phyloP scores from a whole-genome alignment of 164 flowering plant genomes.

The grape (Vitis vinifera) region DNA sequence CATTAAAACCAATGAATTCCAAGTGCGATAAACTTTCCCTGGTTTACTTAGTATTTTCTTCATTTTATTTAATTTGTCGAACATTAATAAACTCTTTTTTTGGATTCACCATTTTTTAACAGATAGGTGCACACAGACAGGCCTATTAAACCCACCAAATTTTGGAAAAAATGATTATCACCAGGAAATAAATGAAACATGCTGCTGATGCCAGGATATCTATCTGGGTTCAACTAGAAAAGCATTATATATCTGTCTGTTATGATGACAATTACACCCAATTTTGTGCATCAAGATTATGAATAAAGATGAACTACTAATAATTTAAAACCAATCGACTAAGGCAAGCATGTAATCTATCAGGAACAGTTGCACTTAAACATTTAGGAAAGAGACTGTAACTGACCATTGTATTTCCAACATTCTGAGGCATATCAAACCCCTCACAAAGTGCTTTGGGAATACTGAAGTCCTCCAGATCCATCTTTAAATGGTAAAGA shows the following conservation, averaged over 20 bases:
- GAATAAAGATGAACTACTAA: neutral
- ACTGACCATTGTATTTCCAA: slow-evolving; percentile 25
- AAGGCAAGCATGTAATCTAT: neutral
- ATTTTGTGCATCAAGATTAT: neutral
- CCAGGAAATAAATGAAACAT: neutral
- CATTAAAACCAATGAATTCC: neutral
- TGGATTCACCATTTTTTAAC: neutral
- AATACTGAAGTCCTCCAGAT: slow-evolving; percentile 36
- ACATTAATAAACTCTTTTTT: neutral
- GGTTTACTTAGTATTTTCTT: neutral
- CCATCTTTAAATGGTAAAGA: slow-evolving; percentile 53
- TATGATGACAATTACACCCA: neutral
- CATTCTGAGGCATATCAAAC: slow-evolving; percentile 28
- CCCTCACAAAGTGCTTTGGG: slow-evolving; percentile 46
- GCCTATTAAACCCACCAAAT: neutral
- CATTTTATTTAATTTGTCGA: neutral
- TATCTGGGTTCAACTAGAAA: neutral
- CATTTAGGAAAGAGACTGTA: slow-evolving; percentile 15
- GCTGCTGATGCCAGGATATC: neutral
- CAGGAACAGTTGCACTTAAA: neutral
- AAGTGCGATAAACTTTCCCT: neutral
- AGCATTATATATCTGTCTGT: neutral
- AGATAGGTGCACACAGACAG: neutral
- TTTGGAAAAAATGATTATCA: neutral
- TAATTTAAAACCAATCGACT: neutral